These are phyloP conservation scores for Starmera amethionina DNA, from an alignment of 805 yeast genomes.

Conservation along the genomic window DNA sequence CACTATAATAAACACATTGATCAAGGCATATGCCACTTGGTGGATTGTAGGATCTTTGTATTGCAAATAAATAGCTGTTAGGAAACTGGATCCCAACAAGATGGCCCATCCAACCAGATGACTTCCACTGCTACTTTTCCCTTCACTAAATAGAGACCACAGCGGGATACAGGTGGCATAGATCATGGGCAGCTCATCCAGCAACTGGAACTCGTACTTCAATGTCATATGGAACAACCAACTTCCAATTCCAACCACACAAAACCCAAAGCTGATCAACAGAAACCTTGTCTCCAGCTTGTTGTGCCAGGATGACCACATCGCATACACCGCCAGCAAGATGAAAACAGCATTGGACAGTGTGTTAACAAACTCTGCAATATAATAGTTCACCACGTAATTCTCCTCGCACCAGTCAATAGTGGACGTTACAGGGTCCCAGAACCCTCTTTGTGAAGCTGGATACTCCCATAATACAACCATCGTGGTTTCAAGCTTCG, in stretches of 20 bases:
- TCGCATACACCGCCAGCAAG: slow-evolving; percentile 50
- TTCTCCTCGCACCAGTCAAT: slow-evolving; percentile 99
- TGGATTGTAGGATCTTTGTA: slow-evolving; percentile 81
- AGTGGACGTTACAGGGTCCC: slow-evolving; percentile 88
- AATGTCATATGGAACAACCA: slow-evolving; percentile 97
- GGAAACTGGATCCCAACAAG: slow-evolving; percentile 41
- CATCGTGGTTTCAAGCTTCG: too few species aligned
- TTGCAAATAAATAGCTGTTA: slow-evolving; percentile 66
- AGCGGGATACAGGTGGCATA: slow-evolving; percentile 95
- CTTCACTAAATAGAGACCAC: slow-evolving; percentile 70
- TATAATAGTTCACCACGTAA: slow-evolving; percentile 73
- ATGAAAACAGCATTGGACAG: slow-evolving; percentile 58
- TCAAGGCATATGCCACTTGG: slow-evolving; percentile 72
- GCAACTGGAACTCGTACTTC: slow-evolving; percentile 75
- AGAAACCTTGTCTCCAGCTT: slow-evolving; percentile 62
- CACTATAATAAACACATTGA: slow-evolving; percentile 65
- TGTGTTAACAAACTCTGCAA: slow-evolving; percentile 89
- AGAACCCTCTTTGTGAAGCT: slow-evolving; percentile 46
- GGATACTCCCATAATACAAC: too few species aligned
- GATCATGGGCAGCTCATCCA: slow-evolving; percentile 97
- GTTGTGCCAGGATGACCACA: slow-evolving; percentile 50
- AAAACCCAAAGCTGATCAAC: slow-evolving; percentile 68
- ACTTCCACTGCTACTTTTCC: slow-evolving; percentile 21
- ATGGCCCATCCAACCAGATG: background rate
- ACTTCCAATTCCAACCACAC: slow-evolving; percentile 84